A percentile compares a stretch with the other conserved stretches of the same genome.
Conservation (phyloP, 2,329 filamentous ascomycete species). For the Botrytis cinerea region DNA sequence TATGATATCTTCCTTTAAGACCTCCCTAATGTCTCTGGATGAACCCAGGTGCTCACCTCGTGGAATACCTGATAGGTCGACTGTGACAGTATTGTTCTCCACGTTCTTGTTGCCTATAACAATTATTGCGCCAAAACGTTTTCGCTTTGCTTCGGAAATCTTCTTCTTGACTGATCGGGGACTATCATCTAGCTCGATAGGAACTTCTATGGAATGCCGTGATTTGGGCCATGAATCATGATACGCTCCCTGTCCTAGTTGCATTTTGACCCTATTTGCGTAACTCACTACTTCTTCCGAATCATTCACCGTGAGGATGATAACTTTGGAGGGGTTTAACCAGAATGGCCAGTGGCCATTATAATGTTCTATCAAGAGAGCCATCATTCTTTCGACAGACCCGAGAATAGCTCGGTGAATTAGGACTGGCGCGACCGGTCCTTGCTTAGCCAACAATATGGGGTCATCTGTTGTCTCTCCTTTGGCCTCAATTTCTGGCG, state of each 20-base stretch:
- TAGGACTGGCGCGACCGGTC: constrained; percentile 70
- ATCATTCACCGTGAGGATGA: constrained; percentile 72
- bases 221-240: constrained; percentile 32
- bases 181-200: constrained; percentile 70
- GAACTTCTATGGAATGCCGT: constrained; percentile 43
- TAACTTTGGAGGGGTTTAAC: constrained; percentile 78
- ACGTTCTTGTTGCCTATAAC: constrained; percentile 70
- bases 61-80: constrained; percentile 46
- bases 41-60: not conserved
- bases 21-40: not conserved
- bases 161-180: constrained; percentile 66
- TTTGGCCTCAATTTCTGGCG: constrained; percentile 60
- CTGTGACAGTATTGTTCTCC: constrained; percentile 56
- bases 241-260: not conserved
- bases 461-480: constrained; percentile 53
- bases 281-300: constrained; percentile 42
- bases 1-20: not conserved
- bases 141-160: constrained; percentile 67
- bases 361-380: constrained; percentile 81
- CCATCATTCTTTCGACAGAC: constrained; percentile 82
- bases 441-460: constrained; percentile 52
- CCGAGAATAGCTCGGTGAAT: constrained; percentile 84
- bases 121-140: constrained; percentile 73
- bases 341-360: constrained; percentile 83
- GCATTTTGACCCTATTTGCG: constrained; percentile 30